Base-by-base conservation (phyloP, 2,329 filamentous ascomycete genomes). In the Bipolaris sorokiniana region DNA sequence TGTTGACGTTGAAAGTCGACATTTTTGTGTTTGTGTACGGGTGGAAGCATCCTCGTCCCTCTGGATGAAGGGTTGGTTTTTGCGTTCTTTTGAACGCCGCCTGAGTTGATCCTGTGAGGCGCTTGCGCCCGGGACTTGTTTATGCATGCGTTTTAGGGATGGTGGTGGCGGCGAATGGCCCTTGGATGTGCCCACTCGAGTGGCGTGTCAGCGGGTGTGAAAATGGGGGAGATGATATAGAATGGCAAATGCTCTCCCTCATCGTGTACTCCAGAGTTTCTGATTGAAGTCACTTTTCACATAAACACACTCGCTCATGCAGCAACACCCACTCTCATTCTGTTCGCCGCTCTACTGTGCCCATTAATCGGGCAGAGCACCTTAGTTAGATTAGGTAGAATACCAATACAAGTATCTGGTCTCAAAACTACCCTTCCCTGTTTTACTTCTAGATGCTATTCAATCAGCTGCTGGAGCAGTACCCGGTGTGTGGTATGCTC, bases 31-130 rank as follows among this genome's bases (percentile, higher is more conserved):
- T 69, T 75, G 74, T 66, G 64, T 70, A 68, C 64, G 65, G 64
- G 59, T 63, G 64, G 68, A 72, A 73, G 70, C 59, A 73, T 76
- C 73, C 74, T 72, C 73, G 71, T 77, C 73, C 69, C 51, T 64
- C 49, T 61, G 71, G 74, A 77, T 75, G 71, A 55, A 72, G 74
- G 74, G 74, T 74, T 76, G 74, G 74, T 73, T 73, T 71, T 67
- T 64, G 70, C 66, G 65, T 65, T 58, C 54, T 60, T 42, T 61
- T 41, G 50, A 64, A 68, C 68, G 68, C 68, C 68, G 65, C 63
- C 46, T 61, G 68, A 69, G 67, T 69, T 63, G 71, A 73, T 73
- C 65, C 68, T 63, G 70, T 66, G 68, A 50, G 57, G 67, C 66
- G 65, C 68, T 69, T 66, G 66, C 59, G 63, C 67, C 69, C 67